Percentiles rank a stretch among this genome's conserved stretches.
phyloP scores from a whole-genome alignment of 805 yeast species.

The Cyberlindnera maclurae region DNA sequence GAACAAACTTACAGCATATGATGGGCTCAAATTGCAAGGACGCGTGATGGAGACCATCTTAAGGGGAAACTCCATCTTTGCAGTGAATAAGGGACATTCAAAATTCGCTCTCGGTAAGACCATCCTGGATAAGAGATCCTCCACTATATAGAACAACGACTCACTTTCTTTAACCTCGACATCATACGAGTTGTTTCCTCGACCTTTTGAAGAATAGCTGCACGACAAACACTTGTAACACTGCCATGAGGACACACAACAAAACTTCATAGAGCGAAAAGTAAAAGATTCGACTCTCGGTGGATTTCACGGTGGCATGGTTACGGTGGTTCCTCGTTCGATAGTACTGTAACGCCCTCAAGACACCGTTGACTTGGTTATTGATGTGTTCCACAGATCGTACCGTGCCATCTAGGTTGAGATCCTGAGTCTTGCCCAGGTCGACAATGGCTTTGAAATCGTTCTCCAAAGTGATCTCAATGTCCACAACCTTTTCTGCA shows the following conservation, averaged over 20 bases:
- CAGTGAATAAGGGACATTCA: conserved; percentile 45
- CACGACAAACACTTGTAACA: conserved; percentile 58
- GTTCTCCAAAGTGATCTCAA: conserved; percentile 50
- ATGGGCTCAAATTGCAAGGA: conserved; percentile 64
- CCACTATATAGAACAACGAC: neutral
- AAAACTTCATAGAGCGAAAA: conserved; percentile 66
- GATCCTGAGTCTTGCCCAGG: conserved; percentile 36
- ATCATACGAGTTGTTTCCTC: conserved; percentile 43
- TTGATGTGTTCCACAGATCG: conserved; percentile 52
- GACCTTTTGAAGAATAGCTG: conserved; percentile 68
- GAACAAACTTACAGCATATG: conserved; percentile 83
- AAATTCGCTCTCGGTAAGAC: conserved; percentile 51
- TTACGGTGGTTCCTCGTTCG: conserved; percentile 87
- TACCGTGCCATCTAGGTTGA: conserved; percentile 33
- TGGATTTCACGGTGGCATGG: conserved; percentile 76
- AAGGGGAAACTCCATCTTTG: conserved; percentile 67
- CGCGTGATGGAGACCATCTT: conserved; percentile 73
- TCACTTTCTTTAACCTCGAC: neutral
- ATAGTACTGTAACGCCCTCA: conserved; percentile 67
- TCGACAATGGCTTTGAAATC: conserved; percentile 28
- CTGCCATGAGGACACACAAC: conserved; percentile 70
- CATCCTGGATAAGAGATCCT: conserved; percentile 54
- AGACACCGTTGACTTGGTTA: conserved; percentile 46
- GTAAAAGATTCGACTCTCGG: conserved; percentile 76
- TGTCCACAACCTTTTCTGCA: conserved; percentile 69